Conservation (phyloP, 805 yeast species). For the Jamesozyma rosinii region DNA sequence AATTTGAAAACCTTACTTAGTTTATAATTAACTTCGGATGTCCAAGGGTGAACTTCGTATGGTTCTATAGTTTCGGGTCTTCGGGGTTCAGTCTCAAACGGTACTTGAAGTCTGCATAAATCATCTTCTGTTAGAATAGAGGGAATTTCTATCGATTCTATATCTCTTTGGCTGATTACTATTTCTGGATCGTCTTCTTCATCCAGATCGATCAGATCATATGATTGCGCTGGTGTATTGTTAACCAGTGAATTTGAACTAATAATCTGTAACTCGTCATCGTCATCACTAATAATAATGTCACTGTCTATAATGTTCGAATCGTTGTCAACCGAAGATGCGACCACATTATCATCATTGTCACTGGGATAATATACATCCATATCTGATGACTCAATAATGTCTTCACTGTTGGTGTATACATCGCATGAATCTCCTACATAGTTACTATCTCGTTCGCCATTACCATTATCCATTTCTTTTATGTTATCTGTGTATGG, state of each 20-base stretch:
- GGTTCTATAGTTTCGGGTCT: not conserved
- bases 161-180: conserved; percentile 7
- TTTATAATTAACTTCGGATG: conserved; percentile 53
- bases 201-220: conserved; percentile 3
- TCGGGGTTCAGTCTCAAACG: not conserved
- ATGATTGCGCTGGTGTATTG: not conserved
- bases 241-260: not conserved
- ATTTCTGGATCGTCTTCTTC: conserved; percentile 11
- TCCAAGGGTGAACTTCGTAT: conserved; percentile 38
- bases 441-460: conserved; percentile 4
- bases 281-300: conserved; percentile 5
- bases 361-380: not conserved
- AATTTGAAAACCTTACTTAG: conserved; percentile 56
- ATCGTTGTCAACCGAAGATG: not conserved
- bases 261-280: conserved; percentile 19
- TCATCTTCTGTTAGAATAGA: conserved; percentile 4
- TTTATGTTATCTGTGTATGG: not conserved
- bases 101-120: not conserved
- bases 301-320: not conserved
- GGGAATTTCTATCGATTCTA: conserved; percentile 5
- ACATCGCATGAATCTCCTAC: conserved; percentile 11
- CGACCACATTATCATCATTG: not conserved
- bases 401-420: conserved; percentile 3
- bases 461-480: not conserved
- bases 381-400: not conserved